These are phyloP conservation scores for Arctostaphylos glauca DNA, from an alignment of 148 eudicot species.

Conservation along the genomic window DNA sequence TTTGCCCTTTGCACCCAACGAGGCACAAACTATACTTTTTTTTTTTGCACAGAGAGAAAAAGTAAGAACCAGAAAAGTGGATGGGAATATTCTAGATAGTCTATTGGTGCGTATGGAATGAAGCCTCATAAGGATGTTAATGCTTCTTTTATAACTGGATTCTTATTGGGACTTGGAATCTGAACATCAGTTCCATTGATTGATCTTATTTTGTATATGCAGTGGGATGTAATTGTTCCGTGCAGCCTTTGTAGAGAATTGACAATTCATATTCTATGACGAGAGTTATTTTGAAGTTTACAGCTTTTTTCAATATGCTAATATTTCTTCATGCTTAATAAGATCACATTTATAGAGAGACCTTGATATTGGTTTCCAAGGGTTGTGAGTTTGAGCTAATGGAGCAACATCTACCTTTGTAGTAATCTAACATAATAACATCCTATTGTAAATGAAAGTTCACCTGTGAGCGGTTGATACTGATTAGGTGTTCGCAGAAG, in stretches of 20 bases:
- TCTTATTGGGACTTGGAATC: background rate
- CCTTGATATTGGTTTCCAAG: too few species aligned
- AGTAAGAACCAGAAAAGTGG: background rate
- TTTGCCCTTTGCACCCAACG: background rate
- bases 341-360: background rate
- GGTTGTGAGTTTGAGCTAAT: too few species aligned
- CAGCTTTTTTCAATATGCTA: background rate
- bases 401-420: too few species aligned
- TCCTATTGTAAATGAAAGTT: background rate
- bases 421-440: too few species aligned
- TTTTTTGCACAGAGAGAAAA: background rate
- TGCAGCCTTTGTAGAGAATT: background rate
- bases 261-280: background rate
- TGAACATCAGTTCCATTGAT: background rate
- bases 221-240: background rate
- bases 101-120: background rate
- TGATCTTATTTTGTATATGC: background rate
- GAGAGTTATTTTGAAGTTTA: background rate
- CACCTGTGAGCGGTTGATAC: background rate
- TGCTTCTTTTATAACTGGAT: background rate
- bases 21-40: background rate
- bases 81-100: background rate
- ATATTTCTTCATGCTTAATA: background rate
- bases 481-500: slow-evolving; percentile 20
- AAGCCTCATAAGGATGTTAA: background rate